phyloP scores from a whole-genome alignment of 2,329 filamentous ascomycete genomes.

The Clonostachys rhizophaga region DNA sequence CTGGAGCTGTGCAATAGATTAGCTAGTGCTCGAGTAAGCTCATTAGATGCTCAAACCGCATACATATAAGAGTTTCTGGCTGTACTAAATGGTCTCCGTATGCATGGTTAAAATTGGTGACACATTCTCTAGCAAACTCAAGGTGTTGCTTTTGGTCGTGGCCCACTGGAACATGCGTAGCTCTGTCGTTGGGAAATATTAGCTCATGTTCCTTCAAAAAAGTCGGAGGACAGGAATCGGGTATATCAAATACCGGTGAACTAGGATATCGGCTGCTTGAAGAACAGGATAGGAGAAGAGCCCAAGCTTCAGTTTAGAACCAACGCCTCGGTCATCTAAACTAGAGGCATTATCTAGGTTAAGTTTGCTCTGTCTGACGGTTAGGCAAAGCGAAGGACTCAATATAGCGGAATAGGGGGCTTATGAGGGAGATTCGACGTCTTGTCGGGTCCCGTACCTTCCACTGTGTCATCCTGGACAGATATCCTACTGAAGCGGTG shows the following conservation, averaged over 20 bases:
- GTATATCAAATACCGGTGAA: slow-evolving; percentile 57
- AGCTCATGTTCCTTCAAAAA: slow-evolving; percentile 3
- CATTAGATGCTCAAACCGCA: slow-evolving; percentile 3
- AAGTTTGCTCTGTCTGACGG: slow-evolving; percentile 62
- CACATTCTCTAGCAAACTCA: slow-evolving; percentile 85
- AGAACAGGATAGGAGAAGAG: slow-evolving; percentile 95
- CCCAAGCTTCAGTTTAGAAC: slow-evolving; percentile 69
- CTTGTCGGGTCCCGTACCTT: slow-evolving; percentile 53
- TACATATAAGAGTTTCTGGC: slow-evolving; percentile 71
- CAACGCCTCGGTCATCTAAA: slow-evolving; percentile 52
- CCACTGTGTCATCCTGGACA: slow-evolving; percentile 99
- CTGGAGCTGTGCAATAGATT: slow-evolving; percentile 48
- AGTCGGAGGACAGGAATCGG: neutral
- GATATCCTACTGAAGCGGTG: slow-evolving; percentile 83
- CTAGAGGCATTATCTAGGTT: slow-evolving; percentile 54
- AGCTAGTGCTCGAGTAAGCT: too few species aligned
- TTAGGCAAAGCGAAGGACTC: neutral
- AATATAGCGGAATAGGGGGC: neutral
- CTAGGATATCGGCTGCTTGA: slow-evolving; percentile 88
- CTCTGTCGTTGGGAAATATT: slow-evolving; percentile 35
- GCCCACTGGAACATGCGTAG: slow-evolving; percentile 95
- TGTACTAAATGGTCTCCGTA: slow-evolving; percentile 60
- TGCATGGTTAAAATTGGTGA: slow-evolving; percentile 77
- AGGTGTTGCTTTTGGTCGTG: slow-evolving; percentile 93
- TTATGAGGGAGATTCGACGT: slow-evolving; percentile 1